These are phyloP conservation scores for Vitis rupestris DNA, from an alignment of 164 flowering plant genomes.

Conservation along the genomic window DNA sequence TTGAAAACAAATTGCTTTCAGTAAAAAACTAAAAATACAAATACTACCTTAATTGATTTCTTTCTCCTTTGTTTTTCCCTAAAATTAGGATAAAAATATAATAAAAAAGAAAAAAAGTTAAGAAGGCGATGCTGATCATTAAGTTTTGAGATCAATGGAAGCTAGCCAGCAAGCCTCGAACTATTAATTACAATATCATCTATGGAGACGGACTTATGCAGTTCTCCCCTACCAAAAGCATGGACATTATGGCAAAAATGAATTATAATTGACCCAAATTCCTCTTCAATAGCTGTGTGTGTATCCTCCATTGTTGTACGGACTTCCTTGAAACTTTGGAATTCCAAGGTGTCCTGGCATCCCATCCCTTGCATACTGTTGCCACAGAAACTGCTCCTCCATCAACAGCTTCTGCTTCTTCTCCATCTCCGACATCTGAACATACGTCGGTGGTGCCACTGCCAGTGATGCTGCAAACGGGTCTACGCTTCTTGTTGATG, in stretches of 20 bases:
- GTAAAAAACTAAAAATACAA: too few relatives aligned
- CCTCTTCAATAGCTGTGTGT: not conserved
- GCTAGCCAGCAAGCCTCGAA: not conserved
- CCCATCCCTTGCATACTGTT: conserved; percentile 70
- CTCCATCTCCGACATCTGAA: conserved; percentile 91
- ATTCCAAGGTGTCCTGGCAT: conserved; percentile 66
- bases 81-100: too few relatives aligned
- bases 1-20: too few relatives aligned
- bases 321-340: conserved; percentile 17
- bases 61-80: accelerated
- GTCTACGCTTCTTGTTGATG: conserved; percentile 19
- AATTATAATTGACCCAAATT: not conserved
- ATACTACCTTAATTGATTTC: too few relatives aligned
- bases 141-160: too few relatives aligned
- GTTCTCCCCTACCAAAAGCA: not conserved
- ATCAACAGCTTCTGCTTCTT: conserved; percentile 63
- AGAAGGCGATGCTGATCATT: too few relatives aligned
- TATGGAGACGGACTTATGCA: not conserved
- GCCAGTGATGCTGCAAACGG: conserved; percentile 75
- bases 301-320: conserved; percentile 41
- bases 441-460: conserved; percentile 75
- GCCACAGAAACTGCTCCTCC: conserved; percentile 88
- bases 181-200: not conserved
- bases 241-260: not conserved
- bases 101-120: too few relatives aligned